Percentiles rank a stretch among this genome's conserved stretches.
phyloP scores from a whole-genome alignment of 106 monocot species.

The Phalaenopsis aphrodite region DNA sequence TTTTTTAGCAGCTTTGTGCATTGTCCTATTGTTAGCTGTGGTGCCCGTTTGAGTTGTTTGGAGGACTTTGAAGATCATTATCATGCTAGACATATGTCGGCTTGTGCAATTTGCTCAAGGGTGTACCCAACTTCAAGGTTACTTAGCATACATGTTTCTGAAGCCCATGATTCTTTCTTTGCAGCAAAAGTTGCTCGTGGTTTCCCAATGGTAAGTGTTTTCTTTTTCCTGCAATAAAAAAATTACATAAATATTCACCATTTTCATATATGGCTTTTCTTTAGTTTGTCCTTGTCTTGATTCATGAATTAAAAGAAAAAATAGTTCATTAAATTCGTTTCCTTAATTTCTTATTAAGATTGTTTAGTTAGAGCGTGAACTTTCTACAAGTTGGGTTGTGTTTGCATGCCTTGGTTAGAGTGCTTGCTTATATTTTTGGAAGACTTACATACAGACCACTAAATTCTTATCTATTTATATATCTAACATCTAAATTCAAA shows the following conservation, averaged over 20 bases:
- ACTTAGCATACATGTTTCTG: constrained; percentile 90
- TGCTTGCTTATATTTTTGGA: background rate
- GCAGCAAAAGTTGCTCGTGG: constrained; percentile 92
- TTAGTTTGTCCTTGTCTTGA: background rate
- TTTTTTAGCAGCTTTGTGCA: constrained; percentile 36
- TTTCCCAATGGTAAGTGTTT: constrained; percentile 69
- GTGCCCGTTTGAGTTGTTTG: constrained; percentile 50
- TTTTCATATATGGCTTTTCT: background rate
- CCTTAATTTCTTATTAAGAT: background rate
- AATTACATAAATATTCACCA: background rate
- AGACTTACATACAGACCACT: too few species aligned
- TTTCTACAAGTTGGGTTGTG: background rate
- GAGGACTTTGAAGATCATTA: constrained; percentile 96
- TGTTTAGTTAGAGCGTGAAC: background rate
- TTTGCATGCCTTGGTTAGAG: background rate
- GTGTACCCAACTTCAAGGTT: constrained; percentile 81
- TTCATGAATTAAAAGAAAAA: background rate
- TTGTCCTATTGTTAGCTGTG: constrained; percentile 92
- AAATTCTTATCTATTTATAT: too few species aligned
- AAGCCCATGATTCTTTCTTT: constrained; percentile 95
- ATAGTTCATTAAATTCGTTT: background rate
- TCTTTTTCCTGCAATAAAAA: background rate
- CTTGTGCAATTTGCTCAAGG: constrained; percentile 78
- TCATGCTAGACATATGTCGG: constrained; percentile 71
- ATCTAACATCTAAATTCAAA: too few species aligned